Evolutionary conservation across 2,329 filamentous ascomycete species (phyloP), one percentile per base, ranked within the genome.

Genomic region (Cercospora sp.): DNA sequence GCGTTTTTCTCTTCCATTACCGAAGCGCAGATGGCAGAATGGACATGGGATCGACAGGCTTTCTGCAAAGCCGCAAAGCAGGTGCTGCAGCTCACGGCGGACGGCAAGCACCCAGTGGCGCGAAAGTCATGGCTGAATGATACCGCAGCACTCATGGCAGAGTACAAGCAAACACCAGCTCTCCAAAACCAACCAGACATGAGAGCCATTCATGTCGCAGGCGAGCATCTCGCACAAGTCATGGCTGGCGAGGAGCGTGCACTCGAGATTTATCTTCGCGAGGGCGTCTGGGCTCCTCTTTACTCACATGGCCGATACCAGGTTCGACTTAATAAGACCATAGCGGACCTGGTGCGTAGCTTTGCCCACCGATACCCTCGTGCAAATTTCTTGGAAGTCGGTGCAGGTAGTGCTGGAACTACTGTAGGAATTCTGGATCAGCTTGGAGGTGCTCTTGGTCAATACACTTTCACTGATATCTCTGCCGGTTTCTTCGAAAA

Each of bases 401-500:
- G 82, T 16, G 82, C 80, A 9, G 83, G 83, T 1, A 83, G 81
- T 3, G 83, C 82, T 3, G 78, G 78, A 10, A 76, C 81, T 0
- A 85, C 83, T 0, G 71, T 75, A 2, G 65, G 63, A 1, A 73
- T 84, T 5, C 71, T 84, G 3, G 42, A 62, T 3, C 55, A 65
- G 13, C 31, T 85, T 9, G 67, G 75, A 0, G 62, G 72, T 2
- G 59, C 62, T 3, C 68, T 83, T 12, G 77, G 73, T 1, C 75
- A 82, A 1, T 85, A 85, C 71, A 82, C 80, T 0, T 85, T 77
- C 72, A 85, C 84, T 0, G 83, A 85, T 65, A 78, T 84, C 12
- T 80, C 80, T 0, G 66, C 76, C 3, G 78, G 76, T 7, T 82
- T 82, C 74, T 83, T 85, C 60, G 78, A 79, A 13, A 70, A 74